Base-by-base conservation (phyloP, 805 yeast genomes). In the Spencermartinsiella europaea region DNA sequence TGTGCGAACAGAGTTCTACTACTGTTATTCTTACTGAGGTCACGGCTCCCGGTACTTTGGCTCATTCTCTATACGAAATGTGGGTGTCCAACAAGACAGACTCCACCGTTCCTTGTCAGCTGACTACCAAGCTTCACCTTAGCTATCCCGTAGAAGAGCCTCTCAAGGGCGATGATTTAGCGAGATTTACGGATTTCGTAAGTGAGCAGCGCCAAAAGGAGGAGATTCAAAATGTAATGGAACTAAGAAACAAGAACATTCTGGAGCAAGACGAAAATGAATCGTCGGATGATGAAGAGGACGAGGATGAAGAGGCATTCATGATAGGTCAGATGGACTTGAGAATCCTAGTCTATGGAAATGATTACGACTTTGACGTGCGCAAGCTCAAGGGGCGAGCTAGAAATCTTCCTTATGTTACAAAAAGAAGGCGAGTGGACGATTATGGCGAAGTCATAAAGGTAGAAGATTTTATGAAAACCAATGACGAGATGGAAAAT, bases 391-490 rank as follows among this genome's bases (percentile, higher is more conserved):
- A 40, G 22, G 54, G 55, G 10, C 48, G 60, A 64, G 7, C 40
- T 5, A 77, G 73, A 38, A 83, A 85, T 85, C 93, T 91, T 59
- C 98, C 96, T 10, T 84, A 70, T 55, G 68, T 77, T 34, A 74
- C 76, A 1, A 75, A 72, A 40, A 77, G 78, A 55, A 68, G 75
- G 20, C 79, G 84, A 53, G 68, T 74, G 40, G 98, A 93, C 60
- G 97, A 91, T 54, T 93, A 91, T 63, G 99, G 99, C 25, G 82
- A 79, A 46, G 66, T 81, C 1, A 80, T 90, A 17, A 81, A 83
- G 51, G 74, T 75, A 37, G 76, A 79, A 34, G 83, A 82, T 55
- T 84, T 81, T 57, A 74, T 71, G 27, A 68, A 75, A 14, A 22
- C 42, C 5, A 48, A 49, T 21, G 61, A 52, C 20, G 40, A 47